Base-by-base conservation (phyloP, 148 eudicot species). In the Polygonum maritimum region DNA sequence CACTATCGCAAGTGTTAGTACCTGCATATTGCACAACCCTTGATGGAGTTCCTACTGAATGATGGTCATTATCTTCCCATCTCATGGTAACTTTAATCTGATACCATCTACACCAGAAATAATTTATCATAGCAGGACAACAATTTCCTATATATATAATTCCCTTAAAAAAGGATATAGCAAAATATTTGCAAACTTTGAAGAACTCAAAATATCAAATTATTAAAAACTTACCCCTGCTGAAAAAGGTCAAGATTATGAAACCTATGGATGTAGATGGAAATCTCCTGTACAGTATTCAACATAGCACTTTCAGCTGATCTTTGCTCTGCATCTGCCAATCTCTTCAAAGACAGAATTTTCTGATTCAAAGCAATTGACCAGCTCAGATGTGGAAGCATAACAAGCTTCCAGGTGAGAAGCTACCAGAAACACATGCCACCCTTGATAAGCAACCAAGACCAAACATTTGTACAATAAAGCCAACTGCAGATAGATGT, bases 191-290 rank as follows among this genome's bases (percentile, higher is more conserved):
- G 49, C 26, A 7, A 47, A n/a, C 36, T 44, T n/a, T 39, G 26
- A 69, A 3, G 71, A 67, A 36, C 71, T 35, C 8, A 67, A 15
- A 36, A 72, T 10, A 12, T 33, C 26, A 36, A 18, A 71, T 75
- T 57, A 60, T 58, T 58, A 19, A 55, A 31, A 2, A 74, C 86
- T 82, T 77, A 94, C 98, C 98, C 98, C 87, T 94, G 98, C 81
- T 95, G 98, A 82, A 95, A 95, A 72, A 95, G 88, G 83, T 95
- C 98, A 74, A 95, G 97, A 79, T 95, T 95, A 84, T 95, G 98
- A 84, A 95, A 92, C 65, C 98, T 86, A 80, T 95, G 98, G 85
- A 95, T 85, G 87, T 92, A 95, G 76, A 95, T 81, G 77, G 94
- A 89, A 62, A 95, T 78, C 85, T 95, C 97, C 74, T 95, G 97